Base-by-base conservation (phyloP, 768 basidiomycete species). In the Kwoniella pini region DNA sequence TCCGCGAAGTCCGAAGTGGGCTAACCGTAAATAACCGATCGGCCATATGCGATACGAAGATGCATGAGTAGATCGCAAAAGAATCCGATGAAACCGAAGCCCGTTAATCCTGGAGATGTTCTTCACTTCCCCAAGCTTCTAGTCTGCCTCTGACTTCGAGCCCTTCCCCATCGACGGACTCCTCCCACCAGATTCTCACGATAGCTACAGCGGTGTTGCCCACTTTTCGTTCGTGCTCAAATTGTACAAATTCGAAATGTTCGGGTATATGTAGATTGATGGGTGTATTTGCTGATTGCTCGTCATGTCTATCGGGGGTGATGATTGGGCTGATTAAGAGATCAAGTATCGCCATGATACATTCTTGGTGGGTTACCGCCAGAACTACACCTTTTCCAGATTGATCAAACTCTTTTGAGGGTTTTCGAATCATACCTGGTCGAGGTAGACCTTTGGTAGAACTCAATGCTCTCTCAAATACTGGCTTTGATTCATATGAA, bases 151-250 rank as follows among this genome's bases (percentile, higher is more conserved):
- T 58, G 12, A 58, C 38, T 22, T 48, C 57, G 51, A 68, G 19
- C 19, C 38, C 33, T 4, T 53, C 50, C 17, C n/a, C 40, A 24
- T 26, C 49, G 3, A 24, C 59, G 12, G 60, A 63, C 19, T 65
- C 64, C 61, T 64, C 65, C 68, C 68, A 69, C 68, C 68, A 69
- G 4, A 69, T 55, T 33, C 64, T 43, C 4, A 69, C 46, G 21
- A 69, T 64, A 22, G 61, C 57, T 15, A 69, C 56, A 13, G 59
- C 55, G 1, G 64, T 63, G 53, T 69, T 65, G 15, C 61, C 68
- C 12, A 55, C 54, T 27, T 40, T 28, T 12, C 31, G 24, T 2
- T 30, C 38, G 11, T 40, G 31, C 15, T 63, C 61, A 10, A 50
- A 60, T 3, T 39, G 51, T 2, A 24, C 27, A 26, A 49, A 38